Conservation (phyloP, 768 basidiomycete species). For the Lentinula raphanica region DNA sequence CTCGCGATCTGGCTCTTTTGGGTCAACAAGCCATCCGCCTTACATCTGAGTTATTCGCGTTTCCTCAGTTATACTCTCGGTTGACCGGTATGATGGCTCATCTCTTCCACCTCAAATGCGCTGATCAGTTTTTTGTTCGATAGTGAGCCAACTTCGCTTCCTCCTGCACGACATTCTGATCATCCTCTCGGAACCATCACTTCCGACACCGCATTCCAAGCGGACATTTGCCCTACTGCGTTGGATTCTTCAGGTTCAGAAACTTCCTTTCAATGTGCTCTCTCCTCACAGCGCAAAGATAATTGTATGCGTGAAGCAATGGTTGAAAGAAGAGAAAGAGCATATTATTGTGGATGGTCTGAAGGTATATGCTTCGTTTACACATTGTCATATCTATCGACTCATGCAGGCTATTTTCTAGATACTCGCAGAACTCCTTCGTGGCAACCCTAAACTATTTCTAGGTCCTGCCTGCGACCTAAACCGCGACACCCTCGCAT, state of each 20-base stretch:
- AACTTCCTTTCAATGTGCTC: constrained; percentile 39
- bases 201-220: constrained; percentile 37
- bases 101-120: not conserved
- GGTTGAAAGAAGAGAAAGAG: constrained; percentile 24
- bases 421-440: constrained; percentile 31
- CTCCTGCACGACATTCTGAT: constrained; percentile 42
- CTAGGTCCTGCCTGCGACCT: constrained; percentile 43
- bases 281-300: constrained; percentile 25
- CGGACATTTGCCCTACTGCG: constrained; percentile 33
- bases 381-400: not conserved
- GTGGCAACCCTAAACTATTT: constrained; percentile 41
- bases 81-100: constrained; percentile 42
- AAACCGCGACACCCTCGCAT: constrained; percentile 33
- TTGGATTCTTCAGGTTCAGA: constrained; percentile 47
- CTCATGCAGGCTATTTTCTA: constrained; percentile 10
- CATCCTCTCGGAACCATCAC: constrained; percentile 31
- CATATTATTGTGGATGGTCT: constrained; percentile 18
- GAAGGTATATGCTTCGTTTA: constrained; percentile 22
- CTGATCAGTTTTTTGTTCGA: not conserved
- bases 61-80: constrained; percentile 35
- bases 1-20: constrained; percentile 38
- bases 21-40: constrained; percentile 51
- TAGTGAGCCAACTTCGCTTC: constrained; percentile 39
- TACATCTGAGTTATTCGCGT: constrained; percentile 46
- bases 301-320: constrained; percentile 27